Percentiles rank a stretch among this genome's conserved stretches.
These are phyloP conservation scores for Grammothele lineata DNA, from an alignment of 768 basidiomycete genomes.

Conservation along the genomic window DNA sequence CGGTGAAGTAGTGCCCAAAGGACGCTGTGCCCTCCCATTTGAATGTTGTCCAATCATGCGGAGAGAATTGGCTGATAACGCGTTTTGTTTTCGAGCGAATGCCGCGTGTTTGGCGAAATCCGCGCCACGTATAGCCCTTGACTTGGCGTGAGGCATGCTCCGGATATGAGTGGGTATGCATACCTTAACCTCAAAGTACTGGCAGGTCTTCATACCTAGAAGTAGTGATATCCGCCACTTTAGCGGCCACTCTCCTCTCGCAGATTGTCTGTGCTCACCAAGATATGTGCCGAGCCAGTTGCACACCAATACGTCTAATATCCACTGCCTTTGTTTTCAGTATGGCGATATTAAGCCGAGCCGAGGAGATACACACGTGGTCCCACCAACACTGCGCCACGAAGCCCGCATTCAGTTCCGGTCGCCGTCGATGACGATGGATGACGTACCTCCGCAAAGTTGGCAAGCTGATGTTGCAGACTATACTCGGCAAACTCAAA, in stretches of 20 bases:
- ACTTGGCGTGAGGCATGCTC: slow-evolving; percentile 4
- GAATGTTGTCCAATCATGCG: slow-evolving; percentile 85
- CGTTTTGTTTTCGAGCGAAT: slow-evolving; percentile 75
- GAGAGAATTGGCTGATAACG: slow-evolving; percentile 80
- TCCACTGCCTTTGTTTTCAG: slow-evolving; percentile 52
- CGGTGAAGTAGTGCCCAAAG: slow-evolving; percentile 69
- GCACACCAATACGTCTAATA: slow-evolving; percentile 81
- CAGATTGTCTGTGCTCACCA: slow-evolving; percentile 36
- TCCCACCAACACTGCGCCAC: slow-evolving; percentile 83
- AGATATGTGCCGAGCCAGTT: slow-evolving; percentile 87
- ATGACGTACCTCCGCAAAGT: slow-evolving; percentile 74
- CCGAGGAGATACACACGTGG: slow-evolving; percentile 51
- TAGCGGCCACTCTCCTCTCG: slow-evolving; percentile 10
- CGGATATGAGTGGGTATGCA: not conserved
- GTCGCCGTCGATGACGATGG: slow-evolving; percentile 8
- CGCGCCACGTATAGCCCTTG: slow-evolving; percentile 89
- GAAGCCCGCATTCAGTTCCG: slow-evolving; percentile 7
- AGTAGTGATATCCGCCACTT: slow-evolving; percentile 1
- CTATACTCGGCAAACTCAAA: slow-evolving; percentile 90
- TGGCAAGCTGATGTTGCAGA: slow-evolving; percentile 81
- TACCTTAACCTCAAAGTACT: slow-evolving; percentile 86
- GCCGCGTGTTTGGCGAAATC: slow-evolving; percentile 72
- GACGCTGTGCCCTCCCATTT: slow-evolving; percentile 79
- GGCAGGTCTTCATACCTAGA: slow-evolving; percentile 81
- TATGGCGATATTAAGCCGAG: slow-evolving; percentile 3